Percentiles rank a stretch among this genome's conserved stretches.
Conservation (phyloP, 345 rosid genomes). For the Pugionium dolabratum region DNA sequence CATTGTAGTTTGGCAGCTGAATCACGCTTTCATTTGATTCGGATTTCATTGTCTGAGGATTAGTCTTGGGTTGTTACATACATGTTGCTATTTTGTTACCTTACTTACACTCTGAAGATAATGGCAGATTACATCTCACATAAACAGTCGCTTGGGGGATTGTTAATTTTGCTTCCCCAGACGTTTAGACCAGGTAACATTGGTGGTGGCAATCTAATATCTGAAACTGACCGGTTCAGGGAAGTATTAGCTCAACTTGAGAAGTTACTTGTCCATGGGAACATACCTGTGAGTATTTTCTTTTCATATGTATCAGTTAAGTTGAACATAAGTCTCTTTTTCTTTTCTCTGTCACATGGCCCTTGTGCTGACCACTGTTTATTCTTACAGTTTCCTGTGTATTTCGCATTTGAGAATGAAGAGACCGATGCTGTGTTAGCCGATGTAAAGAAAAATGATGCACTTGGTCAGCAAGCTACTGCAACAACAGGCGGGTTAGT, state of each 20-base stretch:
- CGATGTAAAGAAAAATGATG: conserved; percentile 84
- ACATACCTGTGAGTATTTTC: conserved; percentile 73
- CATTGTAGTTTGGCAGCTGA: neutral
- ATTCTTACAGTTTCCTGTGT: conserved; percentile 80
- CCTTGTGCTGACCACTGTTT: conserved; percentile 1
- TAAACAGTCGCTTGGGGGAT: conserved; percentile 76
- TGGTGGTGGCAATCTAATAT: conserved; percentile 34
- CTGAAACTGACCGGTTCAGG: conserved; percentile 49
- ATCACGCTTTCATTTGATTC: conserved; percentile 4
- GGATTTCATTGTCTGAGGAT: conserved; percentile 1
- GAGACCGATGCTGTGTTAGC: conserved; percentile 74
- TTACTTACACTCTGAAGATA: conserved; percentile 16
- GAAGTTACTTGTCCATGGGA: conserved; percentile 65
- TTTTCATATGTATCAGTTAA: neutral
- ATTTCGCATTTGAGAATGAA: conserved; percentile 92
- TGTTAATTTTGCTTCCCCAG: conserved; percentile 83
- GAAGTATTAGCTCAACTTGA: conserved; percentile 61
- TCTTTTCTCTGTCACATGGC: neutral
- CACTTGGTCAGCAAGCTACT: conserved; percentile 87
- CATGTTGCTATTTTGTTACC: neutral
- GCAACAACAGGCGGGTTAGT: conserved; percentile 98
- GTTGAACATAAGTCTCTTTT: neutral
- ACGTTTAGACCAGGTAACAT: conserved; percentile 53
- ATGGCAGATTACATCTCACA: conserved; percentile 67
- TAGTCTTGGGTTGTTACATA: neutral